These are phyloP conservation scores for Telfairia occidentalis DNA, from an alignment of 331 rosid genomes.

Conservation along the genomic window DNA sequence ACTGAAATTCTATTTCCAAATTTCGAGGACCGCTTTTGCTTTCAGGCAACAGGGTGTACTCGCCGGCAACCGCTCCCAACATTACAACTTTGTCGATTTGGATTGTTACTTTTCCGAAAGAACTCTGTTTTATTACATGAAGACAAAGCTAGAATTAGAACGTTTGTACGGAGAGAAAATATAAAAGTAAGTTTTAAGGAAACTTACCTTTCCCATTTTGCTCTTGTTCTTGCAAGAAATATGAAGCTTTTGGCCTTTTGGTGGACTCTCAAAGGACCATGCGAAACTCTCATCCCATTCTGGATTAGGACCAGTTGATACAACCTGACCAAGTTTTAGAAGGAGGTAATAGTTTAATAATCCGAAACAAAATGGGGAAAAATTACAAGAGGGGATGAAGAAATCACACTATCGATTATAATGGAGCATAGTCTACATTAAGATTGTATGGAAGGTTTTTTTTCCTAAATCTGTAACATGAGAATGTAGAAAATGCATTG, in stretches of 20 bases:
- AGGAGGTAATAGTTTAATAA: neutral
- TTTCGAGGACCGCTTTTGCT: constrained; percentile 93
- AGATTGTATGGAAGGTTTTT: neutral
- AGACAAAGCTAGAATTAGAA: constrained; percentile 7
- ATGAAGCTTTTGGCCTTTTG: constrained; percentile 95
- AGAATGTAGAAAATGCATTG: neutral
- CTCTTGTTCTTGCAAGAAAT: constrained; percentile 98
- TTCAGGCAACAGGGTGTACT: constrained; percentile 77
- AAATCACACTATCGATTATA: neutral
- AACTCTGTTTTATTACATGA: constrained; percentile 48
- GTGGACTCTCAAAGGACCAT: constrained; percentile 99
- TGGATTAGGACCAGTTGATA: constrained; percentile 89
- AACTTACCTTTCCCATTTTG: constrained; percentile 91
- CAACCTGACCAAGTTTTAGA: constrained; percentile 47
- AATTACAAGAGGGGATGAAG: neutral
- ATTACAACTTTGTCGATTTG: constrained; percentile 94
- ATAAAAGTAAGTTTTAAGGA: neutral
- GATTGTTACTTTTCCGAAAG: constrained; percentile 92
- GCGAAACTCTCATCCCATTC: constrained; percentile 94
- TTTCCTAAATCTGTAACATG: neutral
- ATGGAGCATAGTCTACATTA: neutral
- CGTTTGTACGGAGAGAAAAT: neutral
- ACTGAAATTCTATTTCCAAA: constrained; percentile 93
- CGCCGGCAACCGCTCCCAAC: constrained; percentile 97
- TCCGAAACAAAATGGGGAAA: neutral